These are phyloP conservation scores for Ophiostoma tasmaniense DNA, from an alignment of 2,329 filamentous ascomycete genomes.

Conservation along the genomic window DNA sequence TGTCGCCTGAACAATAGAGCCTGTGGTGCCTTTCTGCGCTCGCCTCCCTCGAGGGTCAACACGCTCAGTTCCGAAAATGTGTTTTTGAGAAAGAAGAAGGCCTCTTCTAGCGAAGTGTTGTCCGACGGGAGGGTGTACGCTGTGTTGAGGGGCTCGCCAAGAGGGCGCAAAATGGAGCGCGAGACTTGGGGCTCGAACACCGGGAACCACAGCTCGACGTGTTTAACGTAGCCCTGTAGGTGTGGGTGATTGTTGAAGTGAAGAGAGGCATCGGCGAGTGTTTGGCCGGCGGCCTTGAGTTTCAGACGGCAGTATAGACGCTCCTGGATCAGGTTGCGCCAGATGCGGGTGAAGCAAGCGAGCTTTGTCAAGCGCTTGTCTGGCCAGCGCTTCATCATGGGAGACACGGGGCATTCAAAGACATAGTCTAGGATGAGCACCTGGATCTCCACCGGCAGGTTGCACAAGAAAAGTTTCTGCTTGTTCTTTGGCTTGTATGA, in stretches of 20 bases:
- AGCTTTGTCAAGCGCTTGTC: slow-evolving; percentile 57
- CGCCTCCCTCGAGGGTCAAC: slow-evolving; percentile 67
- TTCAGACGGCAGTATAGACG: slow-evolving; percentile 69
- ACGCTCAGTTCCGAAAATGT: slow-evolving; percentile 54
- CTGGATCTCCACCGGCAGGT: slow-evolving; percentile 62
- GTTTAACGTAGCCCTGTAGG: slow-evolving; percentile 56
- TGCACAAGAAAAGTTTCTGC: slow-evolving; percentile 33
- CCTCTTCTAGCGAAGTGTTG: slow-evolving; percentile 62
- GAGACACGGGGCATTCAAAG: slow-evolving; percentile 59
- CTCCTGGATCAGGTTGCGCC: slow-evolving; percentile 61
- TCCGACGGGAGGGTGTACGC: slow-evolving; percentile 52
- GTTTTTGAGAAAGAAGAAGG: slow-evolving; percentile 54
- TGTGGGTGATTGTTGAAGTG: slow-evolving; percentile 54
- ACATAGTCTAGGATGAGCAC: slow-evolving; percentile 63
- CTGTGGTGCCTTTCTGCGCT: slow-evolving; percentile 65
- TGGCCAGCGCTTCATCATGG: slow-evolving; percentile 48
- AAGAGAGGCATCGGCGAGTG: slow-evolving; percentile 47
- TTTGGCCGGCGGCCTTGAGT: slow-evolving; percentile 60
- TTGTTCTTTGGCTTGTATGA: too few species aligned
- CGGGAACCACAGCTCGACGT: slow-evolving; percentile 71
- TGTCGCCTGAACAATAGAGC: slow-evolving; percentile 45
- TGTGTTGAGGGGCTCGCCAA: slow-evolving; percentile 47
- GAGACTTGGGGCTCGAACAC: slow-evolving; percentile 55
- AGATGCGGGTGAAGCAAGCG: slow-evolving; percentile 53
- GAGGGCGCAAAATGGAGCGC: slow-evolving; percentile 35